These are phyloP conservation scores for Cyclostephanos tholiformis DNA, from an alignment of 108 stramenopile genomes.

Conservation along the genomic window DNA sequence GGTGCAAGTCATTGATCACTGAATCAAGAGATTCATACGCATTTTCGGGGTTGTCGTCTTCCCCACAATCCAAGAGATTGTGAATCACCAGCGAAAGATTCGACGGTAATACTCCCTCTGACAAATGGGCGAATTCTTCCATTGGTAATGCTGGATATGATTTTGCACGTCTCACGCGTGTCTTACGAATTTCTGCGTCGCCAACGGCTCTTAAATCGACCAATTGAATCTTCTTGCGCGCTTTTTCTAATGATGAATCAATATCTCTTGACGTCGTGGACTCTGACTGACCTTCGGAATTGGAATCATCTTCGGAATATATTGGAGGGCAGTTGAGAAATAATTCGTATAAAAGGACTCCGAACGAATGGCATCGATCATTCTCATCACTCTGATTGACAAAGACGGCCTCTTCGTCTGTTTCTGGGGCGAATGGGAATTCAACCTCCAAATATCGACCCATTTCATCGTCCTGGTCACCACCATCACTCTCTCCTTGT, in stretches of 20 bases:
- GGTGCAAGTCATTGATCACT: constrained; percentile 25
- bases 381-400: constrained; percentile 91
- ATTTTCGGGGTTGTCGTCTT: constrained; percentile 7
- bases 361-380: no score
- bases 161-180: background rate
- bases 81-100: constrained; percentile 13
- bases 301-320: no score
- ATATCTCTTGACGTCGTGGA: constrained; percentile 1
- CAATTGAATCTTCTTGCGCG: no score
- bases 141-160: background rate
- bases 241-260: background rate
- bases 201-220: background rate
- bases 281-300: no score
- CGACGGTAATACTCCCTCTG: constrained; percentile 1
- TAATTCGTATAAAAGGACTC: no score
- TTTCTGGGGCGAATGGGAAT: no score
- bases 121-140: background rate
- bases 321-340: no score
- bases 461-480: no score
- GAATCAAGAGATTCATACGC: constrained; percentile 21
- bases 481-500: no score
- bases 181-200: no score
- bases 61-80: constrained; percentile 29
- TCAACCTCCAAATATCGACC: no score
- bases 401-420: constrained; percentile 85